These are phyloP conservation scores for Beauveria bassiana DNA, from an alignment of 2,329 filamentous ascomycete species.

Conservation along the genomic window DNA sequence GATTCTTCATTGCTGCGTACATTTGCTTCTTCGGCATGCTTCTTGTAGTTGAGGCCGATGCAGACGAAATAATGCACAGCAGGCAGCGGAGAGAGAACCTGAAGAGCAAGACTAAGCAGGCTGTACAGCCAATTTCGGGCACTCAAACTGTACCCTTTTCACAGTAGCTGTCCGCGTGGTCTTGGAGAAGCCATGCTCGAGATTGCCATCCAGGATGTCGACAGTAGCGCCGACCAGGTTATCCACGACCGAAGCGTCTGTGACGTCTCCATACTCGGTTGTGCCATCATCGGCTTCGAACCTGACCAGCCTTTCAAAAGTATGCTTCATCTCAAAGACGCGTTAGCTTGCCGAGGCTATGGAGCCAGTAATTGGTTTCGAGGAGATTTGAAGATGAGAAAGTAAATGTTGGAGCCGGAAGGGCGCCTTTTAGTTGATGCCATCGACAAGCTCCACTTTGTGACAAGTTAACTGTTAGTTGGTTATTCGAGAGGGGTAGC, in stretches of 20 bases:
- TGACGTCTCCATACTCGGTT: background rate
- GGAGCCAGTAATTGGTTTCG: background rate
- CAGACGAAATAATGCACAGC: slow-evolving; percentile 16
- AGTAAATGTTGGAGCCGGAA: background rate
- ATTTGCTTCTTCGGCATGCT: slow-evolving; percentile 19
- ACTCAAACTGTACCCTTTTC: background rate
- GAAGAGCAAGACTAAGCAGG: background rate
- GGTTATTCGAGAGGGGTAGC: background rate
- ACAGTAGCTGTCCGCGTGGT: background rate
- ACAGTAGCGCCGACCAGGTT: background rate
- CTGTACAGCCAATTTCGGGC: too few relatives aligned
- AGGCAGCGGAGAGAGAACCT: background rate
- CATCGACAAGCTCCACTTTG: background rate
- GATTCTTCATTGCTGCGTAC: background rate
- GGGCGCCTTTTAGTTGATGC: background rate
- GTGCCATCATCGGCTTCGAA: background rate
- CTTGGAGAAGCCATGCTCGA: background rate
- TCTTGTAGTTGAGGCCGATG: slow-evolving; percentile 21
- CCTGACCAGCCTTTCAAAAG: background rate
- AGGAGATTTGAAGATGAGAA: background rate
- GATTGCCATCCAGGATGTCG: background rate
- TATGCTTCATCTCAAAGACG: background rate
- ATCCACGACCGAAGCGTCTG: background rate
- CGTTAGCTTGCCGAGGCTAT: background rate
- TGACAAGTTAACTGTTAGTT: too few relatives aligned